Evolutionary conservation across 257 asterid genomes (phyloP).

Genomic region (Phtheirospermum japonicum): DNA sequence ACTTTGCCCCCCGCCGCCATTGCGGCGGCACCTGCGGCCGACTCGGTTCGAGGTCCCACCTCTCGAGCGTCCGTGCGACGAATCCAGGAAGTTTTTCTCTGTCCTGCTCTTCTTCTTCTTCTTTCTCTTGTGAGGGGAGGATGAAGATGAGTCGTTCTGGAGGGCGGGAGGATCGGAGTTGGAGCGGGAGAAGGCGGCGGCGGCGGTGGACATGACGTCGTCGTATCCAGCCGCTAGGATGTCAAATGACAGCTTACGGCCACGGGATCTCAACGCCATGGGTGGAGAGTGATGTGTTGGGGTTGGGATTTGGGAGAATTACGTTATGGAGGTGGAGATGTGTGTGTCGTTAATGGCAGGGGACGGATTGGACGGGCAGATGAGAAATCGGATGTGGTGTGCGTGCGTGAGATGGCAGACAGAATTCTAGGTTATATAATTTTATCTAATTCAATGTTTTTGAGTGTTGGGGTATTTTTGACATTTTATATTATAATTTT

Average conservation of each 20-base stretch:
- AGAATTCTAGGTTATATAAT: too few relatives aligned
- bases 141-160: constrained; percentile 27
- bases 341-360: not conserved
- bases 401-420: too few relatives aligned
- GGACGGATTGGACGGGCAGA: too few relatives aligned
- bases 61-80: too few relatives aligned
- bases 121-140: constrained; percentile 42
- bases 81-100: constrained; percentile 25
- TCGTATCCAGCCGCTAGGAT: constrained; percentile 46
- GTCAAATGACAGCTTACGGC: constrained; percentile 62
- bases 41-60: too few relatives aligned
- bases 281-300: constrained; percentile 7
- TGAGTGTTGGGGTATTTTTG: too few relatives aligned
- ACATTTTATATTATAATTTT: too few relatives aligned
- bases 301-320: not conserved
- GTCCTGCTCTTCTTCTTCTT: constrained; percentile 46
- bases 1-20: too few relatives aligned
- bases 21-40: too few relatives aligned
- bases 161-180: constrained; percentile 49
- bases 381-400: too few relatives aligned
- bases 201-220: constrained; percentile 30
- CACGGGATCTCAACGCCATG: constrained; percentile 60
- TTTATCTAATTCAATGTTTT: too few relatives aligned
- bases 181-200: constrained; percentile 39
- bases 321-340: constrained; percentile 23